phyloP scores from a whole-genome alignment of 116 monocot species.

The Cymodocea nodosa region DNA sequence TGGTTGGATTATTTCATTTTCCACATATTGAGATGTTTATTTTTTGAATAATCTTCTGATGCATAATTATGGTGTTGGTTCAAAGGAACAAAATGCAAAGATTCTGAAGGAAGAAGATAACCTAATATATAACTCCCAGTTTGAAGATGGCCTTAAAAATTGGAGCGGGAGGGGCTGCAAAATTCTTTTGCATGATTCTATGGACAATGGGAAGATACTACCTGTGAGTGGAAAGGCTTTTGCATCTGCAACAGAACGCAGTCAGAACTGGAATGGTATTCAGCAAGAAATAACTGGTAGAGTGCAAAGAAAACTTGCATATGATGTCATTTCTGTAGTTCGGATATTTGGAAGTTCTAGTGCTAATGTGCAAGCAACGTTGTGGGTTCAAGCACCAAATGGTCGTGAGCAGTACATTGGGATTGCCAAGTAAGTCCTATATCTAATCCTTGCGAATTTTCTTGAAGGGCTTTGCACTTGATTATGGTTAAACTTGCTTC shows the following conservation, averaged over 20 bases:
- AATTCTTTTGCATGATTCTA: constrained; percentile 32
- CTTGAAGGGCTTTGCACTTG: not conserved
- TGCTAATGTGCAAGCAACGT: constrained; percentile 43
- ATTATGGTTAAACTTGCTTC: not conserved
- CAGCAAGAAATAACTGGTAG: constrained; percentile 70
- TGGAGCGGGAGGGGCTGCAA: constrained; percentile 85
- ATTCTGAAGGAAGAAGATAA: constrained; percentile 17
- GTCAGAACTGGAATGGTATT: constrained; percentile 70
- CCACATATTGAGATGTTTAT: no score
- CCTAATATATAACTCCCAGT: constrained; percentile 47
- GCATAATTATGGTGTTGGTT: not conserved
- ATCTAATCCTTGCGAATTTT: not conserved
- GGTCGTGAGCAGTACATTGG: constrained; percentile 66
- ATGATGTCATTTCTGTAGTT: constrained; percentile 52
- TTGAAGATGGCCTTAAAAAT: constrained; percentile 50
- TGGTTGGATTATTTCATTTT: no score
- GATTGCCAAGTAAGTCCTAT: constrained; percentile 54
- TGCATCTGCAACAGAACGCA: constrained; percentile 41
- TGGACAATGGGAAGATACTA: constrained; percentile 32
- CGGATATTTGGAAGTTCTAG: constrained; percentile 30
- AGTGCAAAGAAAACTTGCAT: constrained; percentile 50
- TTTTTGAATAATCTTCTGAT: no score
- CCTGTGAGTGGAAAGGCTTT: constrained; percentile 45
- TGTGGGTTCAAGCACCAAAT: constrained; percentile 61
- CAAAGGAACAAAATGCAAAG: constrained; percentile 15